Evolutionary conservation across 1,284 basidiomycete genomes (phyloP).

Genomic region (Heterobasidion annosum): DNA sequence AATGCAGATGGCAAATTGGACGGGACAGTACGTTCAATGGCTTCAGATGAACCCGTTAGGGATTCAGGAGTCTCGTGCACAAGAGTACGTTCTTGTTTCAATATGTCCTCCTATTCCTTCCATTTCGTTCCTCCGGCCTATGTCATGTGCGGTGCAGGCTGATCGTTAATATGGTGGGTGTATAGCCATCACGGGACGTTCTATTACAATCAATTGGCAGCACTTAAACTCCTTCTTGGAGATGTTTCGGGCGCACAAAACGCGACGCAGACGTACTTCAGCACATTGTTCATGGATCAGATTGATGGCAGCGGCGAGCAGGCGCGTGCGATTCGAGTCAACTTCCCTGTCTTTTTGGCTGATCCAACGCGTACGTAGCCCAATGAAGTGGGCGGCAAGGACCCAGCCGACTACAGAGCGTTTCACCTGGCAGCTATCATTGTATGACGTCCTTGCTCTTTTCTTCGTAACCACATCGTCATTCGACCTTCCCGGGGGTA

Average conservation of each 20-base stretch:
- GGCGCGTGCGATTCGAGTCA: too few species aligned
- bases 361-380: too few species aligned
- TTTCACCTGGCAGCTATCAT: conserved; percentile 57
- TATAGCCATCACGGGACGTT: conserved; percentile 4
- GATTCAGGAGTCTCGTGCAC: conserved; percentile 34
- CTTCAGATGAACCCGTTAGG: conserved; percentile 41
- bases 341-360: too few species aligned
- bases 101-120: too few species aligned
- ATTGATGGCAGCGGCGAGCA: not conserved
- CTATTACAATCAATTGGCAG: conserved; percentile 26
- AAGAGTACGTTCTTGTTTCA: conserved; percentile 35
- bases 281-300: conserved; percentile 30
- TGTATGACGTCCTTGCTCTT: not conserved
- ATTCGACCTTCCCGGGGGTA: not conserved
- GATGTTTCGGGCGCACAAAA: conserved; percentile 23
- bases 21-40: conserved; percentile 45
- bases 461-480: not conserved
- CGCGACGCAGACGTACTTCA: conserved; percentile 28
- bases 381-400: not conserved
- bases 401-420: conserved; percentile 6
- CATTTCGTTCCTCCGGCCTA: too few species aligned
- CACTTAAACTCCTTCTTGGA: conserved; percentile 25
- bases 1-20: conserved; percentile 38
- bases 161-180: not conserved
- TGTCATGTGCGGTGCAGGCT: too few species aligned